Percentiles rank a stretch among this genome's conserved stretches.
These are phyloP conservation scores for Mortierella sp. DNA, from an alignment of 371 early-diverging fungal genomes.

Conservation along the genomic window DNA sequence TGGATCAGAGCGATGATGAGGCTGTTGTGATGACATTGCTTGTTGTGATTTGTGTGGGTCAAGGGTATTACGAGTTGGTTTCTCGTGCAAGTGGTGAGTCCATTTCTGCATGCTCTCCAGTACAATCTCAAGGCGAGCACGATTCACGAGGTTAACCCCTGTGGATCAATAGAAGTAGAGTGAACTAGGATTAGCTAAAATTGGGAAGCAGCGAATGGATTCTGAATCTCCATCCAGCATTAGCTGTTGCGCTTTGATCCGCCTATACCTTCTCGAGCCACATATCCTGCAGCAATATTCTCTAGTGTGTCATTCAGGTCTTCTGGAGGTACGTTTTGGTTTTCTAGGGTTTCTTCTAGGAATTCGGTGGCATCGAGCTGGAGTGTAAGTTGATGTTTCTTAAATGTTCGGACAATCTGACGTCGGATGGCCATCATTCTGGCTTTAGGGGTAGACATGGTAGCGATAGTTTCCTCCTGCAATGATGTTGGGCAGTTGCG, in stretches of 20 bases:
- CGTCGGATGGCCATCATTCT: slow-evolving; percentile 44
- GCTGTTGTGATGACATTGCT: slow-evolving; percentile 12
- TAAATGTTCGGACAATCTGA: slow-evolving; percentile 51
- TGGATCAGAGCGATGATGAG: slow-evolving; percentile 2
- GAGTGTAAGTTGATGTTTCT: slow-evolving; percentile 54
- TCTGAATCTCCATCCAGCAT: neutral
- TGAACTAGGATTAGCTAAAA: neutral
- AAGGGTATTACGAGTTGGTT: slow-evolving; percentile 45
- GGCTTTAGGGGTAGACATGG: slow-evolving; percentile 47
- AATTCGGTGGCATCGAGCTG: slow-evolving; percentile 52
- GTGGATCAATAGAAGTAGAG: neutral
- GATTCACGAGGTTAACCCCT: slow-evolving; percentile 46
- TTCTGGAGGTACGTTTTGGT: slow-evolving; percentile 45
- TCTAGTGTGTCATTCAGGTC: slow-evolving; percentile 54
- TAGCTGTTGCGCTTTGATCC: no score
- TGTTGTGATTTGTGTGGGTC: slow-evolving; percentile 49
- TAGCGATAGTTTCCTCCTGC: neutral
- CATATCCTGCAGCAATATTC: slow-evolving; percentile 51
- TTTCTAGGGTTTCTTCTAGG: slow-evolving; percentile 45
- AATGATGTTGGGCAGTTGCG: neutral
- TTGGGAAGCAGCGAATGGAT: neutral
- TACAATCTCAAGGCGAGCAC: slow-evolving; percentile 41
- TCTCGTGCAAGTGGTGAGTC: slow-evolving; percentile 53
- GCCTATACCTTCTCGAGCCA: slow-evolving; percentile 48
- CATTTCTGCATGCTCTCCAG: slow-evolving; percentile 56